Percentiles rank a stretch among this genome's conserved stretches.
Evolutionary conservation across 495 filamentous ascomycete species (phyloP).

Genomic region (Echria macrotheca): DNA sequence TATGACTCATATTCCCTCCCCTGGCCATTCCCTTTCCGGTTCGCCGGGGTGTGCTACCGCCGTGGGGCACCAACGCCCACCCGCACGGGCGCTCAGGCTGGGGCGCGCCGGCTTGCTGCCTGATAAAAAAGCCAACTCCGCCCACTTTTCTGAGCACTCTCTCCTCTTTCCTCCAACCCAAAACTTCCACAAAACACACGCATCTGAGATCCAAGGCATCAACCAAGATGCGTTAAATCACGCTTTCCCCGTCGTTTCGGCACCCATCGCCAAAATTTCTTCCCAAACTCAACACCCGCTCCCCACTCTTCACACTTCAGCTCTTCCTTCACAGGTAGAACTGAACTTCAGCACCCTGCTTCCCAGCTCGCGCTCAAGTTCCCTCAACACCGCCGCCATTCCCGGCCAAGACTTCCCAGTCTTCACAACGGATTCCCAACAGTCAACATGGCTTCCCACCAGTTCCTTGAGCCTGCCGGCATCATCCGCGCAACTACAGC

Average conservation of each 20-base stretch:
- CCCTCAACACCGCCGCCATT: slow-evolving; percentile 46
- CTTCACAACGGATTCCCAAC: slow-evolving; percentile 56
- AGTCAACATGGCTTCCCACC: slow-evolving; percentile 56
- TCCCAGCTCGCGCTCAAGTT: slow-evolving; percentile 44
- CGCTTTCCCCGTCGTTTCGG: slow-evolving; percentile 18
- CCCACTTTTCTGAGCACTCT: slow-evolving; percentile 20
- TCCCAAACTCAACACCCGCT: slow-evolving; percentile 31
- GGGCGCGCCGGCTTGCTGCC: slow-evolving; percentile 1
- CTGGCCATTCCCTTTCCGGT: too few relatives aligned
- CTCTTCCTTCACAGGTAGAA: slow-evolving; percentile 49
- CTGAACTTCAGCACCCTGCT: slow-evolving; percentile 50
- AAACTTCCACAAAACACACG: too few relatives aligned
- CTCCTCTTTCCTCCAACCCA: slow-evolving; percentile 24
- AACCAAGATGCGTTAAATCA: slow-evolving; percentile 37
- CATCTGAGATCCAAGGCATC: slow-evolving; percentile 23
- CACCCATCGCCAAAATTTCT: slow-evolving; percentile 42
- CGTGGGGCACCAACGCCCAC: too few relatives aligned
- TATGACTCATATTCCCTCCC: too few relatives aligned
- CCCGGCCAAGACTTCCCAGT: slow-evolving; percentile 46
- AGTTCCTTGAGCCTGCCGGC: slow-evolving; percentile 56
- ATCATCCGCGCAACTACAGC: slow-evolving; percentile 47
- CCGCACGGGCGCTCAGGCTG: too few relatives aligned
- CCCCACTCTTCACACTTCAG: slow-evolving; percentile 44
- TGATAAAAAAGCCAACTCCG: slow-evolving; percentile 20
- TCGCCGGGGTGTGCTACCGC: too few relatives aligned